Conservation (phyloP, 306 rosid genomes). For the Mimosa pudica region DNA sequence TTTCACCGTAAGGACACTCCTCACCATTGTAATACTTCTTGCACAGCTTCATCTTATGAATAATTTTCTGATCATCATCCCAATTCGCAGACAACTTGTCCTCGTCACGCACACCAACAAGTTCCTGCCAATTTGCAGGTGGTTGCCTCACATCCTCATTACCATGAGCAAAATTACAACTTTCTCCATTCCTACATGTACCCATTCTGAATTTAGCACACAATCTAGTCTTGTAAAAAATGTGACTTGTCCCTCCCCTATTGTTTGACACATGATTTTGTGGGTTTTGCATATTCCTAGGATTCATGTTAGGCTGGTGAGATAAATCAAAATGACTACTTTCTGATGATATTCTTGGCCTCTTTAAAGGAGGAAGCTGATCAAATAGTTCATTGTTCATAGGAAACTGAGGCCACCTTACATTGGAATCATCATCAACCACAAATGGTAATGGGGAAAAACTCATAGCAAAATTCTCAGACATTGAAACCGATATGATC, state of each 20-base stretch:
- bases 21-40: slow-evolving; percentile 90
- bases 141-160: slow-evolving; percentile 82
- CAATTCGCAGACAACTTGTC: slow-evolving; percentile 56
- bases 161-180: slow-evolving; percentile 96
- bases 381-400: slow-evolving; percentile 42
- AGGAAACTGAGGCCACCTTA: slow-evolving; percentile 57
- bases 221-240: slow-evolving; percentile 89
- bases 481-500: slow-evolving; percentile 16
- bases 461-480: slow-evolving; percentile 45
- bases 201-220: slow-evolving; percentile 78
- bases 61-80: slow-evolving; percentile 87
- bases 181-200: slow-evolving; percentile 75
- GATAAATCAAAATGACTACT: slow-evolving; percentile 32
- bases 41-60: slow-evolving; percentile 92
- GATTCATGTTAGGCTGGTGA: slow-evolving; percentile 20
- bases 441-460: slow-evolving; percentile 48
- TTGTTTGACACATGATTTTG: slow-evolving; percentile 53
- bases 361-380: slow-evolving; percentile 52
- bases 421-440: slow-evolving; percentile 57
- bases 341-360: slow-evolving; percentile 64
- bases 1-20: slow-evolving; percentile 90
- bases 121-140: slow-evolving; percentile 97
- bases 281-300: slow-evolving; percentile 40
- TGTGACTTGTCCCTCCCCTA: slow-evolving; percentile 63
- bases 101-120: slow-evolving; percentile 57